A percentile compares a stretch with the other conserved stretches of the same genome.
phyloP scores from a whole-genome alignment of 768 basidiomycete genomes.

The Boletus vinaceobasis region DNA sequence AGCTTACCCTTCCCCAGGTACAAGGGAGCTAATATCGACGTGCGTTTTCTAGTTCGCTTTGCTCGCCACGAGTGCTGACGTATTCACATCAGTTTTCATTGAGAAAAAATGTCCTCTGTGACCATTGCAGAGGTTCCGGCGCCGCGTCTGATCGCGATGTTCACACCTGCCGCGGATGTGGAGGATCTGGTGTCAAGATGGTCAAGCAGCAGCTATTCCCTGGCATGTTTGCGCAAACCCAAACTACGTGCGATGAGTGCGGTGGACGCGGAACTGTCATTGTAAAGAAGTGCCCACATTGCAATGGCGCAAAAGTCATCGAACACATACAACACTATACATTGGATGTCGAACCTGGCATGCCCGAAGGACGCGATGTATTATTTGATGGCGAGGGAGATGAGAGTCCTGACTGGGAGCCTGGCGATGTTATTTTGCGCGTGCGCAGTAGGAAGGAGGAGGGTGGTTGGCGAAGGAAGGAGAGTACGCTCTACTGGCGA shows the following conservation, averaged over 20 bases:
- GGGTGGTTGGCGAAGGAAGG: conserved; percentile 87
- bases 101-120: conserved; percentile 89
- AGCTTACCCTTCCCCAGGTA: conserved; percentile 48
- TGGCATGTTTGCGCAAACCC: conserved; percentile 91
- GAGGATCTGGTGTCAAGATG: conserved; percentile 81
- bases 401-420: conserved; percentile 93
- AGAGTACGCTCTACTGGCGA: conserved; percentile 86
- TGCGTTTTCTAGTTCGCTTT: conserved; percentile 25
- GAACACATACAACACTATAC: conserved; percentile 80
- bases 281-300: conserved; percentile 75
- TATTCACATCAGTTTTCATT: conserved; percentile 72
- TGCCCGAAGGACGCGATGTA: conserved; percentile 91
- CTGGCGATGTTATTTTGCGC: conserved; percentile 88
- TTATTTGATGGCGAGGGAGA: conserved; percentile 97
- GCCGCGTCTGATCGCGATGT: conserved; percentile 88
- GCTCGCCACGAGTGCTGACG: background rate
- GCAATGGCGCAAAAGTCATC: conserved; percentile 75
- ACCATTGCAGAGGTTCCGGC: conserved; percentile 94
- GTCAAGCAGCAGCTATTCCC: conserved; percentile 92
- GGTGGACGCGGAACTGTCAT: conserved; percentile 80
- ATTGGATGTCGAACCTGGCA: conserved; percentile 80
- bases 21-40: conserved; percentile 83
- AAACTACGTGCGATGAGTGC: conserved; percentile 81
- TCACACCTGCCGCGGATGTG: conserved; percentile 80
- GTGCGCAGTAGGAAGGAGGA: conserved; percentile 74